Conservation (phyloP, 371 early-diverging fungal genomes). For the Circinella umbellata region DNA sequence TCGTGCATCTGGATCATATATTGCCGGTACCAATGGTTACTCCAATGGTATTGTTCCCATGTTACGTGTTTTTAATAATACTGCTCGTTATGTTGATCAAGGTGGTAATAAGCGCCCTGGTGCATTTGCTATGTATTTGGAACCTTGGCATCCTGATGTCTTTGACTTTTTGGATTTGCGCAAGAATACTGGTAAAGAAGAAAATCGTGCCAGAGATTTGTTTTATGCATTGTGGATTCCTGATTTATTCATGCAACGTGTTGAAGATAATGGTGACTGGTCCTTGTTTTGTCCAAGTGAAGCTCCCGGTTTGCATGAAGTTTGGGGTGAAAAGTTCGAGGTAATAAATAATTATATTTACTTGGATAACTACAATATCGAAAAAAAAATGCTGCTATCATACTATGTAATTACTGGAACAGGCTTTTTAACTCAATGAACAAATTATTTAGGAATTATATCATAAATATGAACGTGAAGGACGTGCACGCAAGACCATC, state of each 20-base stretch:
- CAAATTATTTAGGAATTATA: conserved; percentile 64
- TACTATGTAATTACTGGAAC: no score
- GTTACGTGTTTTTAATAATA: conserved; percentile 98
- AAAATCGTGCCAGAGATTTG: conserved; percentile 96
- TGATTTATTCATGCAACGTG: conserved; percentile 99
- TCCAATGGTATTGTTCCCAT: conserved; percentile 99
- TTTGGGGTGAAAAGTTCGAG: conserved; percentile 97
- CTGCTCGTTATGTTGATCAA: conserved; percentile 98
- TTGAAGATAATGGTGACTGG: conserved; percentile 96
- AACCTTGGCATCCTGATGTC: conserved; percentile 99
- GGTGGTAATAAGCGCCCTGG: conserved; percentile 99
- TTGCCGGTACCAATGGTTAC: conserved; percentile 97
- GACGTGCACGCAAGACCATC: conserved; percentile 84
- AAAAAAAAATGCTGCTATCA: no score
- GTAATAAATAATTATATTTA: not conserved
- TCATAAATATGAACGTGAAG: conserved; percentile 87
- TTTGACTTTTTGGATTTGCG: conserved; percentile 98
- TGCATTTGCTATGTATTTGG: conserved; percentile 99
- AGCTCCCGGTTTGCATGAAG: conserved; percentile 91
- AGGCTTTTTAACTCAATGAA: no score
- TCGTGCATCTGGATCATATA: conserved; percentile 94
- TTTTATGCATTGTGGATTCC: conserved; percentile 99
- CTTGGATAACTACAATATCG: no score
- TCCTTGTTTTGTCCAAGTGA: conserved; percentile 97
- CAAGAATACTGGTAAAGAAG: conserved; percentile 99